Evolutionary conservation across 495 filamentous ascomycete species (phyloP).

Genomic region (Daldinia grandis): DNA sequence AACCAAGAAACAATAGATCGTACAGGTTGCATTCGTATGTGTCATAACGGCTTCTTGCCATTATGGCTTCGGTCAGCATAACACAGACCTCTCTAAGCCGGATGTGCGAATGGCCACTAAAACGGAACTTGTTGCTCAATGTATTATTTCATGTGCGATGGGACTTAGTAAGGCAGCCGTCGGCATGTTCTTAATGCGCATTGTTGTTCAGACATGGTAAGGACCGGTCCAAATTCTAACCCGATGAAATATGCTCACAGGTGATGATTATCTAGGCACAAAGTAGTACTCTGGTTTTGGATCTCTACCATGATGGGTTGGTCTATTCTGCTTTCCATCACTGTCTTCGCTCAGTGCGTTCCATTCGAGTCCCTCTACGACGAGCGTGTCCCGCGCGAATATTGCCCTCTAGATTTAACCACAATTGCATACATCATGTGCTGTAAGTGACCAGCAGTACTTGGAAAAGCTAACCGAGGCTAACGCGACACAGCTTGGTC

Average conservation of each 20-base stretch:
- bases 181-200: conserved; percentile 26
- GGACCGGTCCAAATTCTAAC: background rate
- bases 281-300: conserved; percentile 26
- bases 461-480: background rate
- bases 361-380: conserved; percentile 25
- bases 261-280: conserved; percentile 16
- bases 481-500: conserved; percentile 25
- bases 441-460: conserved; percentile 5
- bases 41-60: conserved; percentile 20
- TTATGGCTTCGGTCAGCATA: conserved; percentile 36
- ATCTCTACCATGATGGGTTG: conserved; percentile 26
- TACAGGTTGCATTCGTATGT: conserved; percentile 19
- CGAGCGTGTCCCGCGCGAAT: conserved; percentile 3
- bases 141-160: conserved; percentile 15
- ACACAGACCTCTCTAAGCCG: conserved; percentile 11
- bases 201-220: conserved; percentile 17
- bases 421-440: conserved; percentile 21
- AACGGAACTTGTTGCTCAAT: conserved; percentile 14
- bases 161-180: conserved; percentile 22
- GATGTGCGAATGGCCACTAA: conserved; percentile 17
- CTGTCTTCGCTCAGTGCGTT: conserved; percentile 24
- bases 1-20: conserved; percentile 2
- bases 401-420: conserved; percentile 16
- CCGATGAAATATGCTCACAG: background rate
- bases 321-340: conserved; percentile 17